A percentile compares a stretch with the other conserved stretches of the same genome.
Evolutionary conservation across 768 basidiomycete genomes (phyloP).

Genomic region (Agaricus blazei): DNA sequence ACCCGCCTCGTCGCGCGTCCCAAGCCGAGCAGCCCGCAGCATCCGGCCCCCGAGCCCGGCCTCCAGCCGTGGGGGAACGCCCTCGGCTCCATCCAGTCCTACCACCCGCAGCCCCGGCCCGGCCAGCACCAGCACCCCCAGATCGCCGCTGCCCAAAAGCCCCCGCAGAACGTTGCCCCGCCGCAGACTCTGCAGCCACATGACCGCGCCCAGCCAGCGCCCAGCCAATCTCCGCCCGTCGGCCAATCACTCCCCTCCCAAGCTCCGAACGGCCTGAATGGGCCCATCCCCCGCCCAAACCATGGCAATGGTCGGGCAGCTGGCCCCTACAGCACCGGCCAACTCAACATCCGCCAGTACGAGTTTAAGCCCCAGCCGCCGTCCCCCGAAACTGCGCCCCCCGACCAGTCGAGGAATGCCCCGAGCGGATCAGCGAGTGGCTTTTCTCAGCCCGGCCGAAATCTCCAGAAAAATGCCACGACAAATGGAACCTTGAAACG

Average conservation of each 20-base stretch:
- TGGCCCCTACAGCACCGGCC: not conserved
- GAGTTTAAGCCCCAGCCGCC: not conserved
- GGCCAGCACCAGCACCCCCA: not conserved
- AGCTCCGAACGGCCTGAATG: not conserved
- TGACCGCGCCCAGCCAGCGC: slow-evolving; percentile 5
- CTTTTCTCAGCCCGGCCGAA: slow-evolving; percentile 2
- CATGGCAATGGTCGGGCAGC: not conserved
- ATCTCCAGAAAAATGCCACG: not conserved
- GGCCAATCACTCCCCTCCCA: not conserved
- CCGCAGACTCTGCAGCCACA: slow-evolving; percentile 6
- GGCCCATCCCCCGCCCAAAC: not conserved
- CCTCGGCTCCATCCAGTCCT: slow-evolving; percentile 18
- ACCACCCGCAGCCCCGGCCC: slow-evolving; percentile 1
- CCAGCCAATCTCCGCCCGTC: not conserved
- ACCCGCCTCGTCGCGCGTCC: slow-evolving; percentile 13
- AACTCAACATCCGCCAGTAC: slow-evolving; percentile 4
- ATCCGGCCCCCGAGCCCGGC: slow-evolving; percentile 20
- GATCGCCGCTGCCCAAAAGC: not conserved
- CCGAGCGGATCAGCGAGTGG: not conserved
- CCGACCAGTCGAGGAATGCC: not conserved
- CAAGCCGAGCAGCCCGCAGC: slow-evolving; percentile 16
- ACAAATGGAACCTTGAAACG: not conserved
- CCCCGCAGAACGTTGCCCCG: not conserved
- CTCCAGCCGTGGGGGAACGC: slow-evolving; percentile 23
- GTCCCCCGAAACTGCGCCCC: not conserved